These are phyloP conservation scores for Aurifilum marmelostoma DNA, from an alignment of 2,329 filamentous ascomycete genomes.

Conservation along the genomic window DNA sequence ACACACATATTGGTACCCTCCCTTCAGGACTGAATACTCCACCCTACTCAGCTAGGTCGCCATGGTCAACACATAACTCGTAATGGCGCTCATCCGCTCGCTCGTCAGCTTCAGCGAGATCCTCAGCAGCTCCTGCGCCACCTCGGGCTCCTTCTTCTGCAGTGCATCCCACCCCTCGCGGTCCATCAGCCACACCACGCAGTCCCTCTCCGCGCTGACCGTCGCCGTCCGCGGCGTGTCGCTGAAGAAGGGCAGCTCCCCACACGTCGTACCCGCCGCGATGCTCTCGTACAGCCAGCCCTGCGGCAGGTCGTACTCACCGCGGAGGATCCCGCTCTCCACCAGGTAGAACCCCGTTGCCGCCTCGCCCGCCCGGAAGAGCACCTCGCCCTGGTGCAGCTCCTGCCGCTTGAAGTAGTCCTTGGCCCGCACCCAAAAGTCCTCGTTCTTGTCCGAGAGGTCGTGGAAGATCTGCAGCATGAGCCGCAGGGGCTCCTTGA, in stretches of 20 bases:
- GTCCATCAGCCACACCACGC: slow-evolving; percentile 81
- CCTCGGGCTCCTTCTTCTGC: slow-evolving; percentile 72
- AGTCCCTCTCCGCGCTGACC: slow-evolving; percentile 79
- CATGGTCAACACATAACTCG: slow-evolving; percentile 56
- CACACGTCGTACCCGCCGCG: slow-evolving; percentile 90
- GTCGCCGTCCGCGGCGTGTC: slow-evolving; percentile 87
- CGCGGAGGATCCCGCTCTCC: slow-evolving; percentile 84
- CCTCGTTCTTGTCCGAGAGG: slow-evolving; percentile 81
- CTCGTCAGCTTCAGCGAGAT: slow-evolving; percentile 92
- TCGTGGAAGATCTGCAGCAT: slow-evolving; percentile 96
- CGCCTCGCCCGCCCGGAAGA: slow-evolving; percentile 77
- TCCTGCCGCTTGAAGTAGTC: slow-evolving; percentile 74
- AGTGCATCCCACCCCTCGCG: slow-evolving; percentile 71
- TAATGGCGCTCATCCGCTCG: slow-evolving; percentile 81
- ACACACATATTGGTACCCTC: background rate
- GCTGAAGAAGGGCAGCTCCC: slow-evolving; percentile 94
- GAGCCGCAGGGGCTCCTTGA: slow-evolving; percentile 86
- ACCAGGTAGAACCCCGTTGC: slow-evolving; percentile 88
- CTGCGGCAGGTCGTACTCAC: slow-evolving; percentile 89
- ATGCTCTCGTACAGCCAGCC: slow-evolving; percentile 90
- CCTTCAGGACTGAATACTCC: background rate
- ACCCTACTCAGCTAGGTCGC: too few relatives aligned
- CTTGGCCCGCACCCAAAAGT: slow-evolving; percentile 88
- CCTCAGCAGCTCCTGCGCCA: slow-evolving; percentile 81
- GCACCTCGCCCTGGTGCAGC: slow-evolving; percentile 68